A percentile compares a stretch with the other conserved stretches of the same genome.
Conservation (phyloP, 164 flowering plant genomes). For the Malania oleifera region DNA sequence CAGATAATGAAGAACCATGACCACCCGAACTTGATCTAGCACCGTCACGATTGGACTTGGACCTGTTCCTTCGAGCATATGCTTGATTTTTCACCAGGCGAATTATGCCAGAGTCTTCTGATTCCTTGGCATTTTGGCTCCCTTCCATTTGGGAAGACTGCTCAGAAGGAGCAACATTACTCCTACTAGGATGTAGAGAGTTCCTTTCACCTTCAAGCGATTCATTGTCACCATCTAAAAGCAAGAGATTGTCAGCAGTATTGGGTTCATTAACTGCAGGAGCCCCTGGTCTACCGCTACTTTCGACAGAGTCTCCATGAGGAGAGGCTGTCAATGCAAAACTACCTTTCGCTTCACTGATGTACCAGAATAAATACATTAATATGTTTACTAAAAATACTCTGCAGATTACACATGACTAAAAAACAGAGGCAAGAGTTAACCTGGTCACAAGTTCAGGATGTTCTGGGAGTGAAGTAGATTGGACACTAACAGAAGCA, state of each 20-base stretch:
- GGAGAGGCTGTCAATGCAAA: conserved; percentile 77
- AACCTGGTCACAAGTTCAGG: conserved; percentile 74
- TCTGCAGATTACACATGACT: not conserved
- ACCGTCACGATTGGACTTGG: conserved; percentile 64
- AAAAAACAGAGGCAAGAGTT: conserved; percentile 3
- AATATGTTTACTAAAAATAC: conserved; percentile 2
- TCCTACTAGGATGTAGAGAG: conserved; percentile 33
- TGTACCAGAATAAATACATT: conserved; percentile 11
- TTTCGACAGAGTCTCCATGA: conserved; percentile 91
- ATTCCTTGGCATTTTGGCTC: conserved; percentile 51
- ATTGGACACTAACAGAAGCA: conserved; percentile 78
- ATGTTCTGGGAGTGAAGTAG: conserved; percentile 79
- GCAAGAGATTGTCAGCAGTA: conserved; percentile 83
- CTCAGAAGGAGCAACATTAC: conserved; percentile 43
- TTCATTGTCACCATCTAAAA: conserved; percentile 75
- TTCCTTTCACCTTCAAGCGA: conserved; percentile 42
- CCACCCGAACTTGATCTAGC: conserved; percentile 50
- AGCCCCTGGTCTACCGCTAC: conserved; percentile 73
- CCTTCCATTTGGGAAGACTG: conserved; percentile 55
- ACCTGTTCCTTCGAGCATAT: conserved; percentile 79
- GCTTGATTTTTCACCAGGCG: conserved; percentile 49
- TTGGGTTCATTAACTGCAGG: conserved; percentile 61
- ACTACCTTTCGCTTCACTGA: conserved; percentile 95
- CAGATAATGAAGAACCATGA: conserved; percentile 43
- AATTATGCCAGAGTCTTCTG: conserved; percentile 65